Evolutionary conservation across 2,329 filamentous ascomycete species (phyloP).

Genomic region (Ceratocystis harringtonii): DNA sequence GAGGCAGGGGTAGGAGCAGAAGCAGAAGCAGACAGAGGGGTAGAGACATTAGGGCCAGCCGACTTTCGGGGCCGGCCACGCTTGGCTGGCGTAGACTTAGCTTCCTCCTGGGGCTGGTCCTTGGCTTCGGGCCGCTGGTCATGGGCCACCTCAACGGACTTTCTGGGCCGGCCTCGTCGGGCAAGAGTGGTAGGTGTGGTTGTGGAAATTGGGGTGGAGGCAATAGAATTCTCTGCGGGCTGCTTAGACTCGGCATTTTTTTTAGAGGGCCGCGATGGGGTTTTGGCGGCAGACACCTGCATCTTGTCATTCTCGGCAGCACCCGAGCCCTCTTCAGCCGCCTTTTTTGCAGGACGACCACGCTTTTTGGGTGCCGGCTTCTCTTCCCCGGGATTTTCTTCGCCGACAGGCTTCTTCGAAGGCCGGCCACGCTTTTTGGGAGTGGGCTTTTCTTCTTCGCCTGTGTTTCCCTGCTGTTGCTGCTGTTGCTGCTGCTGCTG

Average conservation of each 20-base stretch:
- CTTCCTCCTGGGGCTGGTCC: slow-evolving; percentile 14
- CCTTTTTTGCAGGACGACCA: background rate
- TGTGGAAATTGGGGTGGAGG: no score
- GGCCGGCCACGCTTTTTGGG: slow-evolving; percentile 12
- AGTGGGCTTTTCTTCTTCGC: slow-evolving; percentile 5
- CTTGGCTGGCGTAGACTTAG: slow-evolving; percentile 7
- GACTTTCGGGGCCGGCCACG: slow-evolving; percentile 14
- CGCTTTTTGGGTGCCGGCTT: slow-evolving; percentile 4
- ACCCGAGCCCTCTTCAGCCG: background rate
- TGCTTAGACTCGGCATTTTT: slow-evolving; percentile 18
- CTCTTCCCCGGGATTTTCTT: background rate
- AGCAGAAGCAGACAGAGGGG: background rate
- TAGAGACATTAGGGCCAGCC: background rate
- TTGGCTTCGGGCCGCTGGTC: slow-evolving; percentile 16
- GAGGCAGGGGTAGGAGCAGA: background rate
- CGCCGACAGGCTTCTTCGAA: slow-evolving; percentile 2
- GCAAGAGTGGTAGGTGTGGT: slow-evolving; percentile 23
- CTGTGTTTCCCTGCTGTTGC: slow-evolving; percentile 16
- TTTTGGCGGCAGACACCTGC: background rate
- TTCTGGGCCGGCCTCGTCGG: slow-evolving; percentile 22
- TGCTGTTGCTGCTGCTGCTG: slow-evolving; percentile 16
- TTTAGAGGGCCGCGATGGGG: background rate
- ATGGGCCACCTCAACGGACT: slow-evolving; percentile 19
- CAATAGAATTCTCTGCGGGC: slow-evolving; percentile 22
- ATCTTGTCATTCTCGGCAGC: background rate